These are phyloP conservation scores for Fonsecaea nubica DNA, from an alignment of 2,329 filamentous ascomycete genomes.

Conservation along the genomic window DNA sequence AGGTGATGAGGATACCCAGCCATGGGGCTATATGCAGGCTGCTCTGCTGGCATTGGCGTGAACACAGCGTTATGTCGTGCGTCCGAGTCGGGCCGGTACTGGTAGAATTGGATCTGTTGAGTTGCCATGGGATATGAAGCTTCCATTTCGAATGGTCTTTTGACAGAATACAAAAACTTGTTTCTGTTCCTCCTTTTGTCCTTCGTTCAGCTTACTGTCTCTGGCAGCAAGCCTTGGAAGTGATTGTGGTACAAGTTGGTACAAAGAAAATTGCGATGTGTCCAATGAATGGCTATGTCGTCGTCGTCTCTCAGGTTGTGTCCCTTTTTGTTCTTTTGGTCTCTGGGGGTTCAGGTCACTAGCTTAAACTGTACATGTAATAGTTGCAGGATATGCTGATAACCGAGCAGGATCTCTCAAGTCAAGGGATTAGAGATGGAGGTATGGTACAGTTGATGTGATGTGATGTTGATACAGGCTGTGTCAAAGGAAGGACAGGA, in stretches of 20 bases:
- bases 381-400: constrained; percentile 35
- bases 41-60: constrained; percentile 66
- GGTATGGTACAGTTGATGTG: constrained; percentile 24
- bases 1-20: constrained; percentile 47
- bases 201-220: constrained; percentile 17
- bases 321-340: constrained; percentile 17
- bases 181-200: constrained; percentile 7
- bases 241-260: constrained; percentile 34
- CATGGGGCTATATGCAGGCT: constrained; percentile 53
- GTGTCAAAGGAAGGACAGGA: constrained; percentile 40
- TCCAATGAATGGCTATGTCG: constrained; percentile 36
- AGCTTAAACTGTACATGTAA: constrained; percentile 34
- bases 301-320: constrained; percentile 4
- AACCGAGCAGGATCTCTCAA: constrained; percentile 19
- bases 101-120: constrained; percentile 73
- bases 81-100: constrained; percentile 80
- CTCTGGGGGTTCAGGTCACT: background rate
- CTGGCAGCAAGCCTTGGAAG: constrained; percentile 11
- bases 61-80: constrained; percentile 78
- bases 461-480: constrained; percentile 38
- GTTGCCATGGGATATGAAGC: constrained; percentile 38
- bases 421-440: constrained; percentile 26
- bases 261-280: constrained; percentile 27
- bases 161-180: background rate
- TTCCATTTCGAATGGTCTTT: constrained; percentile 32